Percentiles rank a stretch among this genome's conserved stretches.
Conservation (phyloP, 257 asterid species). For the Scutellaria baicalensis region DNA sequence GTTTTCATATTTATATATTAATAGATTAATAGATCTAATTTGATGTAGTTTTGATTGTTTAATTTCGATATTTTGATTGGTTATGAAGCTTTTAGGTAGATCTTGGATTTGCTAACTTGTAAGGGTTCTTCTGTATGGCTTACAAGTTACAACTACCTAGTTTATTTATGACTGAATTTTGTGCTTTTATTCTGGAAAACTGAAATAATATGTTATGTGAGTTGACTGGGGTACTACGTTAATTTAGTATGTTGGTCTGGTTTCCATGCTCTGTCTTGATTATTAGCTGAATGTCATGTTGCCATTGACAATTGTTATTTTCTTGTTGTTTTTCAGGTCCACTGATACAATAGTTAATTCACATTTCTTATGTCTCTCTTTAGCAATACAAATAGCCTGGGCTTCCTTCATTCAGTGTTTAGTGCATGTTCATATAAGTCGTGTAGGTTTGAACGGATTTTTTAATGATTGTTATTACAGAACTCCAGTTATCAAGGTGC, state of each 20-base stretch:
- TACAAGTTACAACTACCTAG: background rate
- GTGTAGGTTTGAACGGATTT: background rate
- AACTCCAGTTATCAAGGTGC: background rate
- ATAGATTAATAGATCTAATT: conserved; percentile 24
- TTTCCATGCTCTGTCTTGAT: background rate
- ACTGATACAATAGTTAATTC: background rate
- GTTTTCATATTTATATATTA: background rate
- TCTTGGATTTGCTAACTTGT: background rate
- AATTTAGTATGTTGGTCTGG: background rate
- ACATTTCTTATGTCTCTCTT: background rate
- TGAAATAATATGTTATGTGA: background rate
- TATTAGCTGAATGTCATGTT: background rate
- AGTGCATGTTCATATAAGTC: background rate
- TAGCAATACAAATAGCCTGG: background rate
- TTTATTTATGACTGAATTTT: background rate
- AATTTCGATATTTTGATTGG: background rate
- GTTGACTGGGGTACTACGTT: background rate
- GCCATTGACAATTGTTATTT: background rate
- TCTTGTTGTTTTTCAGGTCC: background rate
- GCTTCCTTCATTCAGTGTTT: background rate
- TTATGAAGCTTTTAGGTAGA: background rate
- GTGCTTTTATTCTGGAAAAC: background rate
- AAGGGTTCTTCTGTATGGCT: background rate
- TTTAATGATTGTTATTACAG: background rate
- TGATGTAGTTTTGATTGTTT: background rate